These are phyloP conservation scores for Ustilago tritici DNA, from an alignment of 1,284 basidiomycete genomes.

Conservation along the genomic window DNA sequence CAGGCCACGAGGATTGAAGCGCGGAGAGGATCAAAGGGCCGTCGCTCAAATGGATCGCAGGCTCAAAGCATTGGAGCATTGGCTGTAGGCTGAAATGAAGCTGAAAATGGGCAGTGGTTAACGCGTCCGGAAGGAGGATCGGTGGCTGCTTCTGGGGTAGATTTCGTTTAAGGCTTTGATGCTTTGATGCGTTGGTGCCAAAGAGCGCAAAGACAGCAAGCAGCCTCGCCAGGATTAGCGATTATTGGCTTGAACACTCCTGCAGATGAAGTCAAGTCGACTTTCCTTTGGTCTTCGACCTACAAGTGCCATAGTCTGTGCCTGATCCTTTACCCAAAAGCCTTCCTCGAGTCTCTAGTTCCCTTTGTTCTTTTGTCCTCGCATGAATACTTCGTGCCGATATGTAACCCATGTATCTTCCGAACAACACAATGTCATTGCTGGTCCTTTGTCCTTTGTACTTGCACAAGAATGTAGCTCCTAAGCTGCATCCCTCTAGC, in stretches of 20 bases:
- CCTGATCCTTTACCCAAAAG: background rate
- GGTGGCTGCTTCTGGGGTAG: background rate
- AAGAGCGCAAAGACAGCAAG: too few species aligned
- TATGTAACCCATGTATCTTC: background rate
- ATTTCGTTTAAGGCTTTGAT: background rate
- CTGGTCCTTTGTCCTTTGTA: background rate
- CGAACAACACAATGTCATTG: background rate
- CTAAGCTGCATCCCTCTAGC: too few species aligned
- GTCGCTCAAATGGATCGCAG: background rate
- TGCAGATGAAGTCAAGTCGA: constrained; percentile 1
- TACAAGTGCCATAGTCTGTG: background rate
- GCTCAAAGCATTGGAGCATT: too few species aligned
- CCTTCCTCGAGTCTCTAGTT: background rate
- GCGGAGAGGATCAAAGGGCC: background rate
- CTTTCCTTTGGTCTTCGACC: background rate
- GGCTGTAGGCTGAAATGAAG: background rate
- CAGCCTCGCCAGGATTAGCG: background rate
- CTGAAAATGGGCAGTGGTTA: background rate
- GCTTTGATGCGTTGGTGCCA: background rate
- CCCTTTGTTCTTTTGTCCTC: background rate
- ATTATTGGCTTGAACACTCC: background rate
- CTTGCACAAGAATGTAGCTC: background rate
- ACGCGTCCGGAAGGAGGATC: background rate
- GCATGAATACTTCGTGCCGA: background rate
- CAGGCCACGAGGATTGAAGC: background rate